Evolutionary conservation across 2,329 filamentous ascomycete genomes (phyloP), one percentile per base, ranked within the genome.

Genomic region (Alternaria gansuensis): DNA sequence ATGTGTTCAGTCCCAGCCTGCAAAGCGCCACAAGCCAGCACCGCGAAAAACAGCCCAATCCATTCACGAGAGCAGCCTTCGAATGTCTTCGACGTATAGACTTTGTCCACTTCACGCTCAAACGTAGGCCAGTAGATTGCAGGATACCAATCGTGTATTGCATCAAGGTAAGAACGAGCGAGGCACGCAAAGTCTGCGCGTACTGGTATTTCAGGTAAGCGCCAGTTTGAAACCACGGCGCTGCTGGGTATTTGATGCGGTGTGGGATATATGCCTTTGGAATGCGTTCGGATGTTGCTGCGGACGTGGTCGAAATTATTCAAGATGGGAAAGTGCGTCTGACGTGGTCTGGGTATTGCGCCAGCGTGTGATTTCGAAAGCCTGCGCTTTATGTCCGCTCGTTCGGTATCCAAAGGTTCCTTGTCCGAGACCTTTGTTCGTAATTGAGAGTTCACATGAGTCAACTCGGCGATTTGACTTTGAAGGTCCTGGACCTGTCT

Each of bases 401-500:
- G 62, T 48, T 82, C 81, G 6, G 78, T 46, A 39, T 84, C 82
- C 64, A 79, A 75, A 23, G 77, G 65, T n/a, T 79, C 77, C 50
- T 82, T 81, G 37, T 83, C 82, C 37, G 80, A 70, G 41, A 92
- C 79, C 70, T 88, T 86, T 29, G 89, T 87, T 51, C 87, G 87
- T 37, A 97, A 81, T 61, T 88, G 89, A 55, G 82, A 84, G 71
- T 97, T 93, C 76, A 97, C 91, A 57, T 92, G 88, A 74, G 89
- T 91, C 39, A 95, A 85, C 51, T 89, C 85, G 45, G 90, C 86
- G 71, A 97, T 87, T 78, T 97, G 93, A 78, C 92, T 95, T 79
- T 98, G 94, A 26, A 99, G 83, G 76, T 99, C 95, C 79, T 98
- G 95, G 11, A 98, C 91, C 82, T 97, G 95, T 76, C 85, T 87